Base-by-base conservation (phyloP, 805 yeast species). In the Komagataella ulmi region DNA sequence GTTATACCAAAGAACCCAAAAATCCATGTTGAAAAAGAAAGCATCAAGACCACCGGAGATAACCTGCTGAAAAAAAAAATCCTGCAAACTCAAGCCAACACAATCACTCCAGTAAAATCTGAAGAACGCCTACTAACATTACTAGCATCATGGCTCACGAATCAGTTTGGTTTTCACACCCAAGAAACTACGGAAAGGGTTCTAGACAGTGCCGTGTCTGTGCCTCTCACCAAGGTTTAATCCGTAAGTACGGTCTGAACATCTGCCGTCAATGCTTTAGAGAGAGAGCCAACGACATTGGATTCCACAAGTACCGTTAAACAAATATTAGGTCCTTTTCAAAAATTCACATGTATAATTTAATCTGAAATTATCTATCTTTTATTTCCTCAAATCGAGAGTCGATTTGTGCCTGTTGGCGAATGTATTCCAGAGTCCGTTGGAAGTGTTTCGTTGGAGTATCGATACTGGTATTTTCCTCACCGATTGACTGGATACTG, bases 231-330 rank as follows among this genome's bases (percentile, higher is more conserved):
- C 76, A 88, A 67, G 98, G 98, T 83, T 87, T 93, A 76, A 88
- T 93, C 84, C 91, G 99, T 88, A 93, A 93, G 83, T 93, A 93
- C 93, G 99, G 95, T 72, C 80, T 93, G 72, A 85, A 89, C 90
- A 83, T 93, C 83, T 91, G 97, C 81, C 95, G 99, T 87, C 99
- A 93, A 83, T 91, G 97, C 80, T 93, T 93, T 98, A 90, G 99
- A 84, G 99, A 93, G 81, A 91, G 82, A 80, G 98, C 99, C 69
- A 73, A 80, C 74, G 98, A 93, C 79, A 93, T 93, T 73, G 99
- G 99, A 72, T 93, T 93, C 96, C 74, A 81, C 93, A 93, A 93
- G 82, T 86, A 78, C 90, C 91, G 97, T 82, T 90, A 90, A 88
- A 65, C 24, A 44, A 30, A 19, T 12, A 14, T 1, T 10, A 14